These are phyloP conservation scores for Kalmusia sp. DNA, from an alignment of 2,329 filamentous ascomycete genomes.

Conservation along the genomic window DNA sequence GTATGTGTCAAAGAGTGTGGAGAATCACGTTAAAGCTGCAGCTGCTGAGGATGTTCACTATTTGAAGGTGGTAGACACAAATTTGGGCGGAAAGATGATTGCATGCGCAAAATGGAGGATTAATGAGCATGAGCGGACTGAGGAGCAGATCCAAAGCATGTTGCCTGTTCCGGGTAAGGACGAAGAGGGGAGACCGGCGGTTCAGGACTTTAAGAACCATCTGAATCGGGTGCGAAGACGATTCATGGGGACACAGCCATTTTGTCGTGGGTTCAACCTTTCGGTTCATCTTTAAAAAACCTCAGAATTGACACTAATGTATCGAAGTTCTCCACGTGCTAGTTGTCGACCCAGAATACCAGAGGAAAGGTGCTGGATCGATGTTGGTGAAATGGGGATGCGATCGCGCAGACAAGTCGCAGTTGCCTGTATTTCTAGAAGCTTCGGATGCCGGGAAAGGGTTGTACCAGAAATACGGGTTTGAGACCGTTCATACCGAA, in stretches of 20 bases:
- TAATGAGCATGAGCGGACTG: conserved; percentile 37
- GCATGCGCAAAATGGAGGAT: conserved; percentile 47
- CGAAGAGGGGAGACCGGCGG: conserved; percentile 31
- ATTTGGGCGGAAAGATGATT: conserved; percentile 39
- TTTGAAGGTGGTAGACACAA: conserved; percentile 44
- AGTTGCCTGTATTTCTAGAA: conserved; percentile 52
- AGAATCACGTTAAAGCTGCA: conserved; percentile 35
- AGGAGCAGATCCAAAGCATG: conserved; percentile 39
- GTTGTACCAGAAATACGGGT: conserved; percentile 48
- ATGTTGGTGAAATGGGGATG: conserved; percentile 50
- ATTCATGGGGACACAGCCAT: conserved; percentile 45
- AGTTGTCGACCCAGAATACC: conserved; percentile 47
- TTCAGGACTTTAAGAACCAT: conserved; percentile 37
- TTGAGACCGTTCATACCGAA: conserved; percentile 26
- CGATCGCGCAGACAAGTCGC: conserved; percentile 47
- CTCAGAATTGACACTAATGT: background rate
- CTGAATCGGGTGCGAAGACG: conserved; percentile 32
- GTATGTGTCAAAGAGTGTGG: conserved; percentile 23
- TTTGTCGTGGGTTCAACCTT: conserved; percentile 31
- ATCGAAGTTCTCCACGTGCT: conserved; percentile 38
- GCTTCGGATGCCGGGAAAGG: conserved; percentile 47
- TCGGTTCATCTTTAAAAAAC: background rate
- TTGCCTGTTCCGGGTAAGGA: conserved; percentile 32
- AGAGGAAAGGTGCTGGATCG: conserved; percentile 51
- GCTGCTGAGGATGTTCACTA: conserved; percentile 35